A percentile compares a stretch with the other conserved stretches of the same genome.
These are phyloP conservation scores for Phascolomyces articulosus DNA, from an alignment of 371 early-diverging fungal species.

Conservation along the genomic window DNA sequence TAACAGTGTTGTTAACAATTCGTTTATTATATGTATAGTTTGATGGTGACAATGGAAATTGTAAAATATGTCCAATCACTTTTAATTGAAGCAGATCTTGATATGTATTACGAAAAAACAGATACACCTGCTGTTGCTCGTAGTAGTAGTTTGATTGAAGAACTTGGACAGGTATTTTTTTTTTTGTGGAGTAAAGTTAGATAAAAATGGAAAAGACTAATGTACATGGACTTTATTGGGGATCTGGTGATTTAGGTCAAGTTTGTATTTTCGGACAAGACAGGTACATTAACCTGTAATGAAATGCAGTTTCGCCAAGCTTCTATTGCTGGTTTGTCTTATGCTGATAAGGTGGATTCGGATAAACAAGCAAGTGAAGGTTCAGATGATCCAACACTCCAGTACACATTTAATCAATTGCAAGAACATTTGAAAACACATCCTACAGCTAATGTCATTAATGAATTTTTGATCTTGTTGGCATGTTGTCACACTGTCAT, in stretches of 20 bases:
- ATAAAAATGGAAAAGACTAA: background rate
- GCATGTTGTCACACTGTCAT: constrained; percentile 97
- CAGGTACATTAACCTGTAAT: constrained; percentile 97
- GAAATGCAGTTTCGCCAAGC: constrained; percentile 94
- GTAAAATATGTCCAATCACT: constrained; percentile 84
- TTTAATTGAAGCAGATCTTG: constrained; percentile 83
- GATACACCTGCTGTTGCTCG: constrained; percentile 87
- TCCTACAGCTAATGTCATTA: constrained; percentile 65
- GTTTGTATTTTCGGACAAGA: constrained; percentile 89
- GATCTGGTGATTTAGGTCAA: constrained; percentile 58
- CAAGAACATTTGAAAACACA: constrained; percentile 65
- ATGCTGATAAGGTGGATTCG: constrained; percentile 77
- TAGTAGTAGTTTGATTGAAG: constrained; percentile 91
- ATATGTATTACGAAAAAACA: constrained; percentile 84
- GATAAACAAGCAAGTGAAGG: constrained; percentile 77
- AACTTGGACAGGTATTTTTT: constrained; percentile 77
- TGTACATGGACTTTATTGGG: background rate
- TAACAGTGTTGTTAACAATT: no score
- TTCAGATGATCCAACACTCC: constrained; percentile 58
- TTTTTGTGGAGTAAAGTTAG: background rate
- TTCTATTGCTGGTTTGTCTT: constrained; percentile 78
- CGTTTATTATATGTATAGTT: constrained; percentile 39
- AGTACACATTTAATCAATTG: constrained; percentile 71
- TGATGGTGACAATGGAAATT: constrained; percentile 93
- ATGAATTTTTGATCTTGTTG: constrained; percentile 82